Evolutionary conservation across 805 yeast genomes (phyloP).

Genomic region (Ogataea angusta): DNA sequence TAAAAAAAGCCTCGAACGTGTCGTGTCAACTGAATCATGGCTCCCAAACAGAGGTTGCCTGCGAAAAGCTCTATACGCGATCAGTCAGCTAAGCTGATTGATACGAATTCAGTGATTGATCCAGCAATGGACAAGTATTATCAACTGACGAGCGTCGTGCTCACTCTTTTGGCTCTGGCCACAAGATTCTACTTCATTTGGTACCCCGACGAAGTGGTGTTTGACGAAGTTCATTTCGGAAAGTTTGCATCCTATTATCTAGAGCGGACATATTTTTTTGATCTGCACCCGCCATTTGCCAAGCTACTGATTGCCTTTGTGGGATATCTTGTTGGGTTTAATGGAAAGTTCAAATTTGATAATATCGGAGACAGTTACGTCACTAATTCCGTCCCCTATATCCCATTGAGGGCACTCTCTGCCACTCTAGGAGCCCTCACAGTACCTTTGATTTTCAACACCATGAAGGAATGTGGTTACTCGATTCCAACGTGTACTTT

Average conservation of each 20-base stretch:
- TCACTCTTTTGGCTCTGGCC: conserved; percentile 42
- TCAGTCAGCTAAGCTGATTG: neutral
- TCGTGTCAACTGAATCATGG: conserved; percentile 19
- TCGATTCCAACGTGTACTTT: conserved; percentile 75
- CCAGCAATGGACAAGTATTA: conserved; percentile 30
- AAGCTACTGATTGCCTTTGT: conserved; percentile 86
- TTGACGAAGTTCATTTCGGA: conserved; percentile 87
- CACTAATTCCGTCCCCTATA: conserved; percentile 76
- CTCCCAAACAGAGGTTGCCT: conserved; percentile 19
- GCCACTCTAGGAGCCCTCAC: conserved; percentile 82
- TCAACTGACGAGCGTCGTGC: conserved; percentile 32
- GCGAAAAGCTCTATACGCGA: conserved; percentile 11
- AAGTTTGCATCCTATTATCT: conserved; percentile 82
- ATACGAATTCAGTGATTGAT: conserved; percentile 20
- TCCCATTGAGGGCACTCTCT: conserved; percentile 74
- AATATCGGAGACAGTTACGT: conserved; percentile 81
- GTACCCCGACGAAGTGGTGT: conserved; percentile 72
- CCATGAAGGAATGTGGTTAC: conserved; percentile 82
- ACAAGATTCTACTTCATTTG: conserved; percentile 62
- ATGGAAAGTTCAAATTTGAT: conserved; percentile 90
- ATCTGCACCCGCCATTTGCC: conserved; percentile 97
- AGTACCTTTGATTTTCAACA: conserved; percentile 78
- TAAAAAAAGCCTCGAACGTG: conserved; percentile 4
- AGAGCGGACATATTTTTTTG: conserved; percentile 89
- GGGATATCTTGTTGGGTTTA: conserved; percentile 86